Conservation (phyloP, 148 eudicot genomes). For the Selenicereus undatus region DNA sequence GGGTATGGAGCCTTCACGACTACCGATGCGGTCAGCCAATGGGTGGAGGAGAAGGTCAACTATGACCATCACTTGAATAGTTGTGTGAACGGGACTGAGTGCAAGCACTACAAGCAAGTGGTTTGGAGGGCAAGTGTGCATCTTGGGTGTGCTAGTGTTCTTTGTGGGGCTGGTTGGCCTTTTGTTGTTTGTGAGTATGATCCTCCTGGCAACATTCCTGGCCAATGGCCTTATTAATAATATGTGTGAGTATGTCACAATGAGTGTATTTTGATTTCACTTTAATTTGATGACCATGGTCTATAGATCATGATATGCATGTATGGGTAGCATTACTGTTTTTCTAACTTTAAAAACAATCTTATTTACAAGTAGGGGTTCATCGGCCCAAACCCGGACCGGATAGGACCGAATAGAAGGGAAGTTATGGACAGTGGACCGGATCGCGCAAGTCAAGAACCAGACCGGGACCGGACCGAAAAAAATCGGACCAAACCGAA, state of each 20-base stretch:
- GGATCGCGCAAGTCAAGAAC: too few species aligned
- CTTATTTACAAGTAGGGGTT: too few species aligned
- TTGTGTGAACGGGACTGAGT: constrained; percentile 18
- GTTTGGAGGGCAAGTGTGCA: constrained; percentile 18
- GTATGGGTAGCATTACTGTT: too few species aligned
- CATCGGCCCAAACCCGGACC: too few species aligned
- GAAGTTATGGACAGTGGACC: too few species aligned
- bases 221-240: constrained; percentile 26
- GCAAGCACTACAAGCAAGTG: constrained; percentile 33
- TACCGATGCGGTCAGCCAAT: constrained; percentile 12
- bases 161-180: constrained; percentile 32
- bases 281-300: too few species aligned
- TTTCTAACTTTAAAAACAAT: too few species aligned
- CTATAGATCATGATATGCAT: too few species aligned
- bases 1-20: constrained; percentile 22
- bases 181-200: constrained; percentile 32
- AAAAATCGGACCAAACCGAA: too few species aligned
- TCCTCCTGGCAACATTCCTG: constrained; percentile 26
- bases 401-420: too few species aligned
- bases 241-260: background rate
- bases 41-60: constrained; percentile 25
- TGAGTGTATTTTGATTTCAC: background rate
- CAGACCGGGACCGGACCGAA: too few species aligned
- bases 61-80: constrained; percentile 25
- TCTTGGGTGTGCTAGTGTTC: constrained; percentile 23